Conservation (phyloP, 2,329 filamentous ascomycete species). For the Exophiala mesophila region DNA sequence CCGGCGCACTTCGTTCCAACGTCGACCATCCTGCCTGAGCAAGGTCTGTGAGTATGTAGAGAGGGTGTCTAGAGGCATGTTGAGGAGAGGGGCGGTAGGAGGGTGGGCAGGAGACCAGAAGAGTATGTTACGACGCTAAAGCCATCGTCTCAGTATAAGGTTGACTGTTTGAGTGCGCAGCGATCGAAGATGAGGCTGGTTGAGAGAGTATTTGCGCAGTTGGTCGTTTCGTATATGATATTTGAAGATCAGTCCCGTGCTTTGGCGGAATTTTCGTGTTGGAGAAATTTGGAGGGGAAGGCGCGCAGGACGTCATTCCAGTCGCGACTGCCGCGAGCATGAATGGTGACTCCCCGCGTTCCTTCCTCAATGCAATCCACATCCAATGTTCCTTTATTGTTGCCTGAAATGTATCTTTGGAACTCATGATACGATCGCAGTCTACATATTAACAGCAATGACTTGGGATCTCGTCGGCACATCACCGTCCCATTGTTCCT, state of each 20-base stretch:
- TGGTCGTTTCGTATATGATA: not conserved
- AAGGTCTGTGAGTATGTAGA: slow-evolving; percentile 85
- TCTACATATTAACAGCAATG: no score
- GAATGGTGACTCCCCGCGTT: not conserved
- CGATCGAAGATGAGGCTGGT: not conserved
- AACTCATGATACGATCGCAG: no score
- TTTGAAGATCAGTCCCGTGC: slow-evolving; percentile 1
- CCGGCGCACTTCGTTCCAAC: slow-evolving; percentile 95
- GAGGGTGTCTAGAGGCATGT: slow-evolving; percentile 91
- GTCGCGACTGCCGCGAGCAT: not conserved
- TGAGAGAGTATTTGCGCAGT: no score
- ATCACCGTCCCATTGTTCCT: no score
- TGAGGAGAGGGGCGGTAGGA: slow-evolving; percentile 23
- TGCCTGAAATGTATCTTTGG: no score
- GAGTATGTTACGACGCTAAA: no score
- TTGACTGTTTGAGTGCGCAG: not conserved
- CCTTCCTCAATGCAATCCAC: no score
- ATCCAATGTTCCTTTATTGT: no score
- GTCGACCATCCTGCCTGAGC: slow-evolving; percentile 73
- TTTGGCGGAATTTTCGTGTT: slow-evolving; percentile 12
- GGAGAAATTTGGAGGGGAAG: slow-evolving; percentile 9
- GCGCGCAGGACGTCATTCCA: slow-evolving; percentile 1
- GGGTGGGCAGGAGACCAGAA: no score
- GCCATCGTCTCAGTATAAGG: no score
- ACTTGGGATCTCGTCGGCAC: no score